Evolutionary conservation across 345 rosid genomes (phyloP).

Genomic region (Moricandia arvensis): DNA sequence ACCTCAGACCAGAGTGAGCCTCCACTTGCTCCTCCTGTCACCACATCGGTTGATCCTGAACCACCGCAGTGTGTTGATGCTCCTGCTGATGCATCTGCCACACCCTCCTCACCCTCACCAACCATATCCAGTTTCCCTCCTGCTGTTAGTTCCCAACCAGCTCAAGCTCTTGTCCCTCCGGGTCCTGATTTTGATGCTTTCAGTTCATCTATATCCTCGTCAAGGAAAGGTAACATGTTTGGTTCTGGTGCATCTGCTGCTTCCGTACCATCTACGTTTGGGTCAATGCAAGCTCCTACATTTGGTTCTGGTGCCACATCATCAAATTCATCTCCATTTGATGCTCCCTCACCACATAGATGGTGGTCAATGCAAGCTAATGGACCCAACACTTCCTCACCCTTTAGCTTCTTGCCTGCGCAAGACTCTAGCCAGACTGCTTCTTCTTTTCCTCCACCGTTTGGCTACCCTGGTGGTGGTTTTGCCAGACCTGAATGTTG

Average conservation of each 20-base stretch:
- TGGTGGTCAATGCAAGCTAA: not conserved
- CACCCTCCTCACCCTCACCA: not conserved
- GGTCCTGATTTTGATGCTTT: too few relatives aligned
- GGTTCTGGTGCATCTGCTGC: not conserved
- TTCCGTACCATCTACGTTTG: not conserved
- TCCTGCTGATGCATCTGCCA: not conserved
- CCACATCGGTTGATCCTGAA: not conserved
- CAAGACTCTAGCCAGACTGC: not conserved
- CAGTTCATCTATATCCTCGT: too few relatives aligned
- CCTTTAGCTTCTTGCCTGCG: not conserved
- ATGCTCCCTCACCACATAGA: not conserved
- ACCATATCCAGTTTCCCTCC: too few relatives aligned
- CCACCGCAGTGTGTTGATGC: not conserved
- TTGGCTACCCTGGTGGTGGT: not conserved
- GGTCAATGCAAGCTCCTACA: not conserved
- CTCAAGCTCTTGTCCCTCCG: too few relatives aligned
- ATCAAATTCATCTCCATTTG: not conserved
- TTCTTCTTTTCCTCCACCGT: not conserved
- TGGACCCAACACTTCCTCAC: not conserved
- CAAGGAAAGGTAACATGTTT: too few relatives aligned
- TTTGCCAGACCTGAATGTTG: not conserved
- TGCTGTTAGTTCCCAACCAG: too few relatives aligned
- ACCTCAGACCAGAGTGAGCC: not conserved
- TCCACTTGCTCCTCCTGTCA: not conserved
- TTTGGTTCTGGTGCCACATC: not conserved